Evolutionary conservation across 305 asterid species (phyloP).

Genomic region (Stenogyne calaminthoides): DNA sequence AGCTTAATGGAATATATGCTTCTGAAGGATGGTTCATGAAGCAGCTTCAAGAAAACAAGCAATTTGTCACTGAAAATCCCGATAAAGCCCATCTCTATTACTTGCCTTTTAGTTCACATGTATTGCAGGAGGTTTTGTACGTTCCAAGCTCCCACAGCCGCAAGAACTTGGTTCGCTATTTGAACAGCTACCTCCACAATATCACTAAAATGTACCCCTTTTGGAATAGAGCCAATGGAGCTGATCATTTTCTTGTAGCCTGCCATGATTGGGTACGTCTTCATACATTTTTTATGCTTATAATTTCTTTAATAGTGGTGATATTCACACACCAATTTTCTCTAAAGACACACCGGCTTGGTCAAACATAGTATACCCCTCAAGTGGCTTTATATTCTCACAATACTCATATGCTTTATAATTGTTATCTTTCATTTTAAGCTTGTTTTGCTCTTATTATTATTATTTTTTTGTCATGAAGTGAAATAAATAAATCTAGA

Average conservation of each 20-base stretch:
- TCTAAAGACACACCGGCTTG: too few relatives aligned
- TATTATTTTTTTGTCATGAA: too few relatives aligned
- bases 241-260: constrained; percentile 79
- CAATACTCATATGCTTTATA: not conserved
- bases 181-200: constrained; percentile 49
- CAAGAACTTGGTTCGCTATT: constrained; percentile 44
- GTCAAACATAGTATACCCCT: not conserved
- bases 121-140: constrained; percentile 47
- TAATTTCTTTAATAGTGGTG: not conserved
- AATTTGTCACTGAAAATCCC: constrained; percentile 51
- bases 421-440: not conserved
- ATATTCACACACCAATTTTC: too few relatives aligned
- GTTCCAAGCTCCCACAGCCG: constrained; percentile 59
- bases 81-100: constrained; percentile 63
- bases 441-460: too few relatives aligned
- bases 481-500: too few relatives aligned
- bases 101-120: constrained; percentile 70
- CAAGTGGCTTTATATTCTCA: not conserved
- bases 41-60: constrained; percentile 53
- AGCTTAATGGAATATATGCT: constrained; percentile 66
- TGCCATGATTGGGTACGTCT: constrained; percentile 82
- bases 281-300: not conserved
- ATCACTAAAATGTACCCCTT: constrained; percentile 49
- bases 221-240: constrained; percentile 66
- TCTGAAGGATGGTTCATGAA: constrained; percentile 93